Conservation (phyloP, 805 yeast species). For the Millerago galiae region DNA sequence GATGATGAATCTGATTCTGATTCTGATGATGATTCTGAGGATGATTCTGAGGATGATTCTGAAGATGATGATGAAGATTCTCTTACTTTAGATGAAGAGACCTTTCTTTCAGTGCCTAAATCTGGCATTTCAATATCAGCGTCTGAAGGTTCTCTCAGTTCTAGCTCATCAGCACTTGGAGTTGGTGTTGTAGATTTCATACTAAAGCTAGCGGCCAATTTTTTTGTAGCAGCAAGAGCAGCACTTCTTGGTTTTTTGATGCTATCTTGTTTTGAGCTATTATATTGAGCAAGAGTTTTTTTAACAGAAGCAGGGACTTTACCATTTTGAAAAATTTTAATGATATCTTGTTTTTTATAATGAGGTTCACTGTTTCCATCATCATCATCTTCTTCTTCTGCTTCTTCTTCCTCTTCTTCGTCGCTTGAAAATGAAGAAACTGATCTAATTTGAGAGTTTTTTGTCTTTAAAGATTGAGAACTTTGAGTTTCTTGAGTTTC, state of each 20-base stretch:
- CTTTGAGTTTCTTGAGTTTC: too few relatives aligned
- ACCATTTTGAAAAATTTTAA: constrained; percentile 12
- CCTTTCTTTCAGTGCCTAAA: not conserved
- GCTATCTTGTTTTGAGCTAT: not conserved
- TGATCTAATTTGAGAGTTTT: constrained; percentile 4
- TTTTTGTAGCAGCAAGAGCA: constrained; percentile 7
- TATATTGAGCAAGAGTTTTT: constrained; percentile 5
- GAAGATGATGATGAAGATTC: not conserved
- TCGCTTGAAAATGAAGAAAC: constrained; percentile 18
- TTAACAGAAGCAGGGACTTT: constrained; percentile 12
- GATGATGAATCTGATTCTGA: not conserved
- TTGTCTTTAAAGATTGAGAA: constrained; percentile 2
- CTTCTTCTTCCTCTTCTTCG: constrained; percentile 19
- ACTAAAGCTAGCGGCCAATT: constrained; percentile 1
- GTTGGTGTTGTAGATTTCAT: not conserved
- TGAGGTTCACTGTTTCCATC: constrained; percentile 17
- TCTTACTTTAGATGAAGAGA: not conserved
- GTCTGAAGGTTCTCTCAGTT: not conserved
- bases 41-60: too few relatives aligned
- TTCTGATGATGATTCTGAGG: not conserved
- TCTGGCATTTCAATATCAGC: not conserved
- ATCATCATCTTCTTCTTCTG: too few relatives aligned
- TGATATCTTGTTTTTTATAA: constrained; percentile 16
- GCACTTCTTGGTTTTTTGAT: constrained; percentile 8
- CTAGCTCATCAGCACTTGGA: not conserved